Percentiles rank a stretch among this genome's conserved stretches.
Evolutionary conservation across 176 grass and related monocot genomes (phyloP).

Genomic region (Olyra latifolia): DNA sequence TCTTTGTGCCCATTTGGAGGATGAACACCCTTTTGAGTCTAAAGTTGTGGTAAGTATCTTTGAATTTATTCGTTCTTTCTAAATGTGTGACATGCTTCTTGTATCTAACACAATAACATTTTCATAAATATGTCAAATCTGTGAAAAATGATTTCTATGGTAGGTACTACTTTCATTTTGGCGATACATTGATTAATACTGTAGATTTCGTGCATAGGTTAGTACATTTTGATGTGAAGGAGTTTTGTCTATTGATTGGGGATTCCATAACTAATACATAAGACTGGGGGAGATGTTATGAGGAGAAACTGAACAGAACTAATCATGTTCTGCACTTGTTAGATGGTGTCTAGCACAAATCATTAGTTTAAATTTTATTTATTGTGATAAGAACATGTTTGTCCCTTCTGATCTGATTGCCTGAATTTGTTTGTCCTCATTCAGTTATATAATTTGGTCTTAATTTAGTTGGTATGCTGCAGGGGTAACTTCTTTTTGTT

Average conservation of each 20-base stretch:
- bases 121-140: not conserved
- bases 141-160: not conserved
- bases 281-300: not conserved
- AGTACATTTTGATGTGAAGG: not conserved
- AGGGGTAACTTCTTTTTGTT: not conserved
- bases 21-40: conserved; percentile 71
- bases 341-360: not conserved
- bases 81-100: not conserved
- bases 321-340: not conserved
- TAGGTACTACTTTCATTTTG: conserved; percentile 7
- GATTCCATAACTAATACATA: not conserved
- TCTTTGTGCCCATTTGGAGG: conserved; percentile 70
- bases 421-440: not conserved
- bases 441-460: not conserved
- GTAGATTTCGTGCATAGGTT: not conserved
- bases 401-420: not conserved
- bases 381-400: not conserved
- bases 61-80: not conserved
- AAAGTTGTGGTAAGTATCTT: conserved; percentile 56
- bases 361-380: not conserved
- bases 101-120: not conserved
- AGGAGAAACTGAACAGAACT: not conserved
- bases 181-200: not conserved
- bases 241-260: not conserved
- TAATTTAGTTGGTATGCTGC: conserved; percentile 20